Evolutionary conservation across 441 rosid species (phyloP).

Genomic region (Dalechampia spathulata): DNA sequence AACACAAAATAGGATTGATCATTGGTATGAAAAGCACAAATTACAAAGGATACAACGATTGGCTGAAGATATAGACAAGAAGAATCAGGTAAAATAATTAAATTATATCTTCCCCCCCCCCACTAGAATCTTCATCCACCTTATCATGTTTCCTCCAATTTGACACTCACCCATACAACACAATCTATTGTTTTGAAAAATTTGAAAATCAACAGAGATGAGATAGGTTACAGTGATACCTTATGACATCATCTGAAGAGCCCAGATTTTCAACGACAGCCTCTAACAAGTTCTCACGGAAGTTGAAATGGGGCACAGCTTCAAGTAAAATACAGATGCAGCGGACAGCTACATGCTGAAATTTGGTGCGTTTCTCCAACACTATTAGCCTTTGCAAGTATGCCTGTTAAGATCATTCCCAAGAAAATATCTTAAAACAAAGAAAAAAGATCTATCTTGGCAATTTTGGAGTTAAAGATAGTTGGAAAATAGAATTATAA

Average conservation of each 20-base stretch:
- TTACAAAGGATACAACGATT: not conserved
- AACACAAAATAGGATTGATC: not conserved
- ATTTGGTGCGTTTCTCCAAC: slow-evolving; percentile 48
- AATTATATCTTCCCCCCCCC: no score
- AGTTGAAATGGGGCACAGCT: slow-evolving; percentile 89
- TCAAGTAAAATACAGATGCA: slow-evolving; percentile 78
- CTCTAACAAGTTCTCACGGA: slow-evolving; percentile 56
- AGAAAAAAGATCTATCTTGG: not conserved
- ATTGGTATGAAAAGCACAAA: not conserved
- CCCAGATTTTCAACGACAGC: slow-evolving; percentile 62
- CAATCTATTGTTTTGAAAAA: no score
- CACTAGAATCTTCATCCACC: no score
- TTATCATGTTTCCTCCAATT: no score
- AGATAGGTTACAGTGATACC: slow-evolving; percentile 37
- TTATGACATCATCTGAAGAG: slow-evolving; percentile 68
- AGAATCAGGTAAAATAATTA: not conserved
- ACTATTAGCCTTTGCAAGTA: slow-evolving; percentile 63
- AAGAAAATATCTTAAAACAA: slow-evolving; percentile 4
- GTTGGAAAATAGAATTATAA: not conserved
- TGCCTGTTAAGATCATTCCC: slow-evolving; percentile 36
- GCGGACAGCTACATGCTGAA: slow-evolving; percentile 60
- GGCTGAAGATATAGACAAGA: not conserved
- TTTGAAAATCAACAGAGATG: not conserved
- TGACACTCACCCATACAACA: not conserved
- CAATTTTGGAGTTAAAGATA: not conserved